phyloP scores from a whole-genome alignment of 2,329 filamentous ascomycete genomes.

The Monosporascus sp. region DNA sequence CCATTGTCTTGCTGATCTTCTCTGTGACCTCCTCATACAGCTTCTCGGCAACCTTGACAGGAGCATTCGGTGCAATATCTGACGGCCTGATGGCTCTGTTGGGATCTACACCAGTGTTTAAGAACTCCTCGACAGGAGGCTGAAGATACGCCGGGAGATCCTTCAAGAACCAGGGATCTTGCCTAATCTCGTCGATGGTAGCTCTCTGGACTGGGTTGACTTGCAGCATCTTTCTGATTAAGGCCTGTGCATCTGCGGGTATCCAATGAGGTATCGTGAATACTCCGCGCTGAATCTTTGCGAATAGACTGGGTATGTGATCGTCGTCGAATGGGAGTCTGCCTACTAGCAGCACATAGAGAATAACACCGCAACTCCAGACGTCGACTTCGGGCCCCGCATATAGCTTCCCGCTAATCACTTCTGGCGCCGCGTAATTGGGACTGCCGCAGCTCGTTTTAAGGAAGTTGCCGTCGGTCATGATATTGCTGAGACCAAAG shows the following conservation, averaged over 20 bases:
- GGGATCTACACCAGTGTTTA: conserved; percentile 89
- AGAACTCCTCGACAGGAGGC: conserved; percentile 83
- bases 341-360: conserved; percentile 77
- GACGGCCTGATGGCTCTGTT: conserved; percentile 84
- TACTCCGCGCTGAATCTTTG: conserved; percentile 92
- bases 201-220: conserved; percentile 93
- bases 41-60: conserved; percentile 76
- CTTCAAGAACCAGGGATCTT: conserved; percentile 90
- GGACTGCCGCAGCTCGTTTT: conserved; percentile 98
- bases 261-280: conserved; percentile 93
- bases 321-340: conserved; percentile 95
- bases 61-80: conserved; percentile 74
- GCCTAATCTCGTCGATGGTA: conserved; percentile 87
- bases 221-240: conserved; percentile 92
- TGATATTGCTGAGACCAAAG: conserved; percentile 98
- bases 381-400: conserved; percentile 97
- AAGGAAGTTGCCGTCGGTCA: conserved; percentile 98
- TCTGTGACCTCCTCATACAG: conserved; percentile 89
- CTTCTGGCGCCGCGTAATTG: conserved; percentile 96
- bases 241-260: conserved; percentile 70
- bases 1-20: conserved; percentile 97
- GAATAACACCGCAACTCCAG: conserved; percentile 92
- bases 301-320: conserved; percentile 94
- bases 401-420: conserved; percentile 96
- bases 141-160: conserved; percentile 83